phyloP scores from a whole-genome alignment of 345 rosid species.

The Brassica carinata region DNA sequence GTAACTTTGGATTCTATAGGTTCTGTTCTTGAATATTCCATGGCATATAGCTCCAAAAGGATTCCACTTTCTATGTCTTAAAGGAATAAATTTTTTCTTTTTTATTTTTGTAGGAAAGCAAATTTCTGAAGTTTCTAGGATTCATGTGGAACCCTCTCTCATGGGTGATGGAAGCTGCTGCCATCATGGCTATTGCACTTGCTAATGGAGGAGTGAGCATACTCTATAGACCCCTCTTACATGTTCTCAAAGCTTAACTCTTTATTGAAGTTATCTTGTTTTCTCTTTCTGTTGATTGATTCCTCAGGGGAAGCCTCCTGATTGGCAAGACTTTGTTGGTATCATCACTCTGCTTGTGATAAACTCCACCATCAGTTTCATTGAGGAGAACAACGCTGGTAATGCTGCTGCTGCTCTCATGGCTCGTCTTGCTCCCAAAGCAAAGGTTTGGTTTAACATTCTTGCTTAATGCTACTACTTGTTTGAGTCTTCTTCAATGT shows the following conservation, averaged over 20 bases:
- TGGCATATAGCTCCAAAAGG: not conserved
- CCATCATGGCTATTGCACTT: constrained; percentile 98
- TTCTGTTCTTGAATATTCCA: constrained; percentile 2
- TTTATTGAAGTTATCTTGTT: not conserved
- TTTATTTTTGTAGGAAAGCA: constrained; percentile 71
- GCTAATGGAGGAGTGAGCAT: constrained; percentile 96
- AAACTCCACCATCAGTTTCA: constrained; percentile 96
- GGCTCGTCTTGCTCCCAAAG: constrained; percentile 97
- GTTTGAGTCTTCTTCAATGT: not conserved
- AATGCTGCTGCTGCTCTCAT: constrained; percentile 98
- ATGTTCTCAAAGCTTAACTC: not conserved
- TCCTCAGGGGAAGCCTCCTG: constrained; percentile 90
- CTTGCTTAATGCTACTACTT: constrained; percentile 12
- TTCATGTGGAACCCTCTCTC: constrained; percentile 99
- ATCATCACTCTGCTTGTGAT: constrained; percentile 84
- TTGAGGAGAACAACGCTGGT: constrained; percentile 97
- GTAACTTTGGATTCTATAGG: not conserved
- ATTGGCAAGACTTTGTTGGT: constrained; percentile 98
- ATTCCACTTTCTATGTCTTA: constrained; percentile 11
- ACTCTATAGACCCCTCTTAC: not conserved
- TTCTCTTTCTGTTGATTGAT: constrained; percentile 5
- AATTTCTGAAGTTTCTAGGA: constrained; percentile 82
- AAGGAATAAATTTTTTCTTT: constrained; percentile 10
- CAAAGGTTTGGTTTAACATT: constrained; percentile 58
- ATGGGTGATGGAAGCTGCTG: constrained; percentile 99